Conservation (phyloP, 148 eudicot genomes). For the Linanthus parryae region DNA sequence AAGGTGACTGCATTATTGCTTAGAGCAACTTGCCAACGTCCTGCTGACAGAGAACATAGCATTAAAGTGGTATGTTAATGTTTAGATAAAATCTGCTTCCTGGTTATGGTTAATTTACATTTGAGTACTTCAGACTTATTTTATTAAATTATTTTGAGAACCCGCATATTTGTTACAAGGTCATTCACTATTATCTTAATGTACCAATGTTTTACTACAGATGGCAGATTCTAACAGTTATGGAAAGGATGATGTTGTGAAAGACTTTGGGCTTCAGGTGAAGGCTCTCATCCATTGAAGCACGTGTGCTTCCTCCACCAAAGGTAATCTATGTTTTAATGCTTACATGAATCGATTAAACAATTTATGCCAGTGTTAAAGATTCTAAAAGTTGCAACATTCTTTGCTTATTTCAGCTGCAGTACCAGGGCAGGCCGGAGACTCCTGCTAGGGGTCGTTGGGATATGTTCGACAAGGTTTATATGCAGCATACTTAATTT, state of each 20-base stretch:
- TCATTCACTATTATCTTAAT: no score
- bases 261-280: slow-evolving; percentile 67
- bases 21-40: slow-evolving; percentile 80
- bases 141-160: no score
- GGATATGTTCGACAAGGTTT: slow-evolving; percentile 90
- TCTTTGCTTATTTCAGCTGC: slow-evolving; percentile 30
- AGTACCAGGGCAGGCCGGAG: slow-evolving; percentile 47
- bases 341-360: no score
- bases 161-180: no score
- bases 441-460: slow-evolving; percentile 64
- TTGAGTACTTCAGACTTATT: no score
- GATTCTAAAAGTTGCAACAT: neutral
- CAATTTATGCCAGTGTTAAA: no score
- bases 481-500: neutral
- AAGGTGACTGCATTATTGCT: slow-evolving; percentile 64
- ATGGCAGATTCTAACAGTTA: slow-evolving; percentile 44
- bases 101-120: no score
- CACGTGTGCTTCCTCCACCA: slow-evolving; percentile 77
- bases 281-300: slow-evolving; percentile 42
- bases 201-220: no score
- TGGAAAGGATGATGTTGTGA: slow-evolving; percentile 27
- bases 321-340: no score
- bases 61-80: slow-evolving; percentile 46
- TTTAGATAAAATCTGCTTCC: no score
- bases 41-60: slow-evolving; percentile 38